Base-by-base conservation (phyloP, 495 filamentous ascomycete genomes). In the Talaromyces wortmannii region DNA sequence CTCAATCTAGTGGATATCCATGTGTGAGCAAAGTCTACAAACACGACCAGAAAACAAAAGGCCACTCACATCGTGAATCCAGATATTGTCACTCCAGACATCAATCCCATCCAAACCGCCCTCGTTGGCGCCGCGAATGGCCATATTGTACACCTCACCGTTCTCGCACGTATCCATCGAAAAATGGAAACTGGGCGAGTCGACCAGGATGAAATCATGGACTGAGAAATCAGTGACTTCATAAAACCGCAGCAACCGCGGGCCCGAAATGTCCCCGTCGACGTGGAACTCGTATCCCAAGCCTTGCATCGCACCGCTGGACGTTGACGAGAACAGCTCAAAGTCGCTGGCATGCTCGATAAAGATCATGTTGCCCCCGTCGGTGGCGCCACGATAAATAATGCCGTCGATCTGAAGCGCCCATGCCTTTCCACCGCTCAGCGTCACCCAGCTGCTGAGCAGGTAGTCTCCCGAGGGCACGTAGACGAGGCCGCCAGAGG, bases 81-180 rank as follows among this genome's bases (percentile, higher is more conserved):
- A 74, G 47, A 80, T 74, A 55, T 81, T 81, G 44, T 60, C 66
- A 40, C 73, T 73, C 68, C 74, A 76, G 7, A 76, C 63, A 62
- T 80, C 76, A 52, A 83, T 68, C 11, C 78, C 78, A 63, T 80
- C 77, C 46, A 78, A 57, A 17, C 75, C 77, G 48, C 77, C 79
- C 30, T 64, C 57, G 48, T 79, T 67, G 13, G 66, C 73, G 32
- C 79, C 77, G 7, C 76, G 74, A 57, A 81, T 76, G n/a, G 75
- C 74, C 66, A 81, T 72, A 51, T 81, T 75, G 53, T 82, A 81
- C 6, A 76, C 65, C 57, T 79, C 75, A 6, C 74, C 74, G 55
- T 78, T 78, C 1, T 55, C 48, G 48, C 72, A 76, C 29, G 70
- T 74, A 59, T 80, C 76, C 44, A 80, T 54, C 0, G 68, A 65